Evolutionary conservation across 352 stramenopile species (phyloP), one percentile per base, ranked within the genome.

Genomic region (Phytophthora cajani): DNA sequence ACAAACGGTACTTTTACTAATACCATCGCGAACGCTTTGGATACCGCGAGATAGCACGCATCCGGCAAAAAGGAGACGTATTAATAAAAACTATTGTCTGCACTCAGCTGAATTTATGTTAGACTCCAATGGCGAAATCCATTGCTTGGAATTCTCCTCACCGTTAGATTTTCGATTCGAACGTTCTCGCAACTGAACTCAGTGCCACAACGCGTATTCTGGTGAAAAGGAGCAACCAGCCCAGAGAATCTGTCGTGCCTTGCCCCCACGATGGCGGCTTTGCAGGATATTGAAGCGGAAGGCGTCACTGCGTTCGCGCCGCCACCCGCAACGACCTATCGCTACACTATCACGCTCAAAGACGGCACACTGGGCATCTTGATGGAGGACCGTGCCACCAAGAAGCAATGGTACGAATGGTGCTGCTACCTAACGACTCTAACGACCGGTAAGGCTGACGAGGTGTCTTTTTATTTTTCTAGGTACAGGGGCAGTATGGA

Each of bases 401-500:
- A 51, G 44, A 23, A 51, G n/a, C 42, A 50, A 42, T 42, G 36
- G 36, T 16, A 42, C 8, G 38, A 36, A 36, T 11, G 30, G 30
- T 36, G 30, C 30, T 36, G 30, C 30, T 36, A 36, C 30, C 30
- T 36, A 8, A 36, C 30, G 30, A 36, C 30, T 36, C 30, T 36
- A 36, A 36, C 30, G 11, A 36, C 30, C 30, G 30, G 30, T 36
- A 36, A 36, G 30, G 46, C 0, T 55, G 23, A 51, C 19, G 44
- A 51, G 17, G 44, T 51, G 16, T n/a, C 7, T 9, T 30, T 30
- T 53, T 3, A 36, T 9, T 32, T 57, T 5, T 58, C 12, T 38
- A 76, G 63, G 69, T 67, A 46, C 25, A 73, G 59, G 55, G 65
- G 64, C 3, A 47, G 21, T 3, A 57, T 78, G 61, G 14, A 5